phyloP scores from a whole-genome alignment of 2,329 filamentous ascomycete species.

The Acrocalymma vagum region DNA sequence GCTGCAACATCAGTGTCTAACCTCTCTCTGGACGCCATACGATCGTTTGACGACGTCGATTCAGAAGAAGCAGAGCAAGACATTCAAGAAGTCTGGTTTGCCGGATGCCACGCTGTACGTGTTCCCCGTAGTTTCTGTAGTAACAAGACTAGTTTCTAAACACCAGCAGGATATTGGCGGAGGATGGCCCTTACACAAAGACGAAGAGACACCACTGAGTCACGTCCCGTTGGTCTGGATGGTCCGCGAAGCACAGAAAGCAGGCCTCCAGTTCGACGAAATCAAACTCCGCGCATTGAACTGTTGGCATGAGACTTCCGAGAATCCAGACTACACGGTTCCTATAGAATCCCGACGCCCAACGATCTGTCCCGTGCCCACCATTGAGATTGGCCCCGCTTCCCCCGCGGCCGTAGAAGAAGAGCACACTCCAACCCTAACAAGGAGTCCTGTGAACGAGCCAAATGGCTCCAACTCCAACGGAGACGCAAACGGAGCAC shows the following conservation, averaged over 20 bases:
- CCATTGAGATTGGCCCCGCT: slow-evolving; percentile 42
- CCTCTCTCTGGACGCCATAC: slow-evolving; percentile 36
- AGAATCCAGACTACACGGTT: slow-evolving; percentile 1
- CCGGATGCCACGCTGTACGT: slow-evolving; percentile 72
- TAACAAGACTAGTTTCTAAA: slow-evolving; percentile 13
- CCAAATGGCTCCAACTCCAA: not conserved
- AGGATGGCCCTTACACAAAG: slow-evolving; percentile 69
- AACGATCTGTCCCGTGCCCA: slow-evolving; percentile 27
- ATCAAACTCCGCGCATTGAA: slow-evolving; percentile 73
- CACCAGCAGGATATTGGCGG: slow-evolving; percentile 71
- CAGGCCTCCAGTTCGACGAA: slow-evolving; percentile 75
- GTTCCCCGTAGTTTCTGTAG: not conserved
- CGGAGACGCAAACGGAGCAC: not conserved
- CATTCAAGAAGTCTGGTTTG: slow-evolving; percentile 83
- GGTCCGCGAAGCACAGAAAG: slow-evolving; percentile 69
- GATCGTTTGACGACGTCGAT: slow-evolving; percentile 29
- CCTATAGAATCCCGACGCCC: slow-evolving; percentile 1
- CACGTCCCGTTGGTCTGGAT: slow-evolving; percentile 77
- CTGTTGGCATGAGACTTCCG: slow-evolving; percentile 60
- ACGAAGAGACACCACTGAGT: slow-evolving; percentile 67
- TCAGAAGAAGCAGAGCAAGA: slow-evolving; percentile 67
- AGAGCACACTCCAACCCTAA: not conserved
- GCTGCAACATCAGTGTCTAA: slow-evolving; percentile 37
- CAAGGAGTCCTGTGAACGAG: not conserved
- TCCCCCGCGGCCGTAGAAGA: slow-evolving; percentile 22